A percentile compares a stretch with the other conserved stretches of the same genome.
Conservation (phyloP, 2,329 filamentous ascomycete genomes). For the Colletotrichum sp. region DNA sequence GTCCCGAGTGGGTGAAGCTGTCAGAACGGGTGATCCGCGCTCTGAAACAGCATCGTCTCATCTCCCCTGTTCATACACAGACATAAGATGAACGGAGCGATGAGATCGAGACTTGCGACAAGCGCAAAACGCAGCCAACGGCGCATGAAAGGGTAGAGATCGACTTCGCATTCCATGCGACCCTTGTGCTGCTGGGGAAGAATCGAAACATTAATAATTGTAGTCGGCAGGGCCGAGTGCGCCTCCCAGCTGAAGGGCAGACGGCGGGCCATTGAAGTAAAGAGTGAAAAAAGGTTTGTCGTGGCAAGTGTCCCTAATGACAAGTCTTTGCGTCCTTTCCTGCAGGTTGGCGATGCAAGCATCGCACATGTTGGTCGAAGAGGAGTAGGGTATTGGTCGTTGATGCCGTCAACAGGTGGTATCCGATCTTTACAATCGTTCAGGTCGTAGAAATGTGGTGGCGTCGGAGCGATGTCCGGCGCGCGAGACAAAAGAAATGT, state of each 20-base stretch:
- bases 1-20: background rate
- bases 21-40: background rate
- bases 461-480: background rate
- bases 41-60: background rate
- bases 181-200: constrained; percentile 11
- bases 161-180: constrained; percentile 9
- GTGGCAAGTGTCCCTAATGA: constrained; percentile 13
- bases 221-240: background rate
- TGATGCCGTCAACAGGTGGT: constrained; percentile 1
- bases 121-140: background rate
- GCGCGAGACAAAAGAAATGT: constrained; percentile 7
- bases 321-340: constrained; percentile 15
- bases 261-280: background rate
- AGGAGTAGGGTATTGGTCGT: constrained; percentile 12
- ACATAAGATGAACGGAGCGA: background rate
- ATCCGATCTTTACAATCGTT: constrained; percentile 3
- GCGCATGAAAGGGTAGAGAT: background rate
- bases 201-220: constrained; percentile 16
- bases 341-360: constrained; percentile 18
- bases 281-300: constrained; percentile 2
- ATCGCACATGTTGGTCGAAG: constrained; percentile 6
- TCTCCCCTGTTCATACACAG: background rate
- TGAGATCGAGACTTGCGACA: background rate
- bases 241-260: background rate
- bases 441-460: constrained; percentile 6